Conservation (phyloP, 352 stramenopile genomes). For the Achlya hypogyna region DNA sequence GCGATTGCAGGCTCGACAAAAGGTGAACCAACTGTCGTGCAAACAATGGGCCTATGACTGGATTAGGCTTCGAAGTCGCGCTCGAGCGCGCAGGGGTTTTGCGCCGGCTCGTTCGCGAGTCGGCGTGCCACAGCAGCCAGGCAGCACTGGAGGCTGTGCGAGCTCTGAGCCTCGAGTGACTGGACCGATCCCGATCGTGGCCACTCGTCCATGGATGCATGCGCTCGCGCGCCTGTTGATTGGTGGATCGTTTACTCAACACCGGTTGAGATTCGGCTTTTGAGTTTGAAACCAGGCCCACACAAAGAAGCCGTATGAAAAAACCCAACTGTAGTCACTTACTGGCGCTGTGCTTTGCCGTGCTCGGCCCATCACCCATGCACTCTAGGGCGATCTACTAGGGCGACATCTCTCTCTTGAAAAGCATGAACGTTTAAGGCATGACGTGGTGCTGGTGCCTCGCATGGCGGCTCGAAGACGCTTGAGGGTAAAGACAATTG, state of each 20-base stretch:
- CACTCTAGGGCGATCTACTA: no score
- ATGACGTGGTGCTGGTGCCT: no score
- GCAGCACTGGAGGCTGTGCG: background rate
- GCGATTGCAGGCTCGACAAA: background rate
- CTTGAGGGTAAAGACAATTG: background rate
- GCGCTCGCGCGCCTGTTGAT: background rate
- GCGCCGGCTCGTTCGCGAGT: background rate
- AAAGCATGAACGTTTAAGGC: no score
- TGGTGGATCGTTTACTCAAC: slow-evolving; percentile 10
- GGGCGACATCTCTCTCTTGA: no score
- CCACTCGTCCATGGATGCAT: background rate
- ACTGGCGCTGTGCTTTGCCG: no score
- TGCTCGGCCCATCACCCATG: no score
- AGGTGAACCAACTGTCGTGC: background rate
- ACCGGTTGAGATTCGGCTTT: background rate
- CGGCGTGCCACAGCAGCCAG: background rate
- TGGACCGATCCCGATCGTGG: background rate
- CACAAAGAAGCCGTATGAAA: background rate
- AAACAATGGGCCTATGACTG: background rate
- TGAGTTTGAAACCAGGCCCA: background rate
- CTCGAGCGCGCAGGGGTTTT: background rate
- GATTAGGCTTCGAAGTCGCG: background rate
- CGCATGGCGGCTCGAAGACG: no score
- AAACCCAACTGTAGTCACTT: slow-evolving; percentile 6
- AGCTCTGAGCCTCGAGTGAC: background rate